Evolutionary conservation across 2,329 filamentous ascomycete genomes (phyloP), one percentile per base, ranked within the genome.

Genomic region (Delphinella strobiligena): DNA sequence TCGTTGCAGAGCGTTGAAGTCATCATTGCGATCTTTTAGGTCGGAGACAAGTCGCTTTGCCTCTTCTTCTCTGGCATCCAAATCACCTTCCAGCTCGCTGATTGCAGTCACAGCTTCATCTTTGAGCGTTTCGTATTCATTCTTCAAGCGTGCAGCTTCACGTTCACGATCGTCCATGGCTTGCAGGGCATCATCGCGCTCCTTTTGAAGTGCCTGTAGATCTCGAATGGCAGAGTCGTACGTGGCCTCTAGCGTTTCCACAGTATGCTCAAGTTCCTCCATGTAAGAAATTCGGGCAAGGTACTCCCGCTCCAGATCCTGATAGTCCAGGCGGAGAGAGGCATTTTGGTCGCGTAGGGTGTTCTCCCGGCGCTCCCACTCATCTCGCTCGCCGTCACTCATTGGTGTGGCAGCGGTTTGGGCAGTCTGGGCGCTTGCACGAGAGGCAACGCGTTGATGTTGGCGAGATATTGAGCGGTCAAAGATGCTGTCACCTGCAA

Each of bases 401-500:
- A 57, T 71, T 37, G 64, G 64, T 1, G 81, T 82, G n/a, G 71
- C 67, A 16, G 77, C 70, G 1, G 80, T 81, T n/a, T n/a, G 7
- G 22, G 12, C 22, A 27, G 7, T 27, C 38, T 68, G 70, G 41
- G 74, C 78, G 54, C 85, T 93, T 5, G 72, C 74, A 19, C 85
- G 72, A 3, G 87, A 94, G 15, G 74, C 74, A 1, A 86, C 78
- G 40, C 88, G 73, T 45, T 82, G 74, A 8, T 60, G 54, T 11
- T 86, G 80, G 31, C 89, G 78, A 3, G 89, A 95, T 10, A 88
- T 86, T 1, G 89, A 95, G n/a, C 91, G 78, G 44, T 96, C 91
- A 22, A 96, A 74, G 32, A 96, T 82, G 56, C 87, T 94, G 55
- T 96, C 91, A 4, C 89, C 78, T 1, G 86, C 68, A 39, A 74